Evolutionary conservation across 768 basidiomycete genomes (phyloP).

Genomic region (Boletus rubescentipes): DNA sequence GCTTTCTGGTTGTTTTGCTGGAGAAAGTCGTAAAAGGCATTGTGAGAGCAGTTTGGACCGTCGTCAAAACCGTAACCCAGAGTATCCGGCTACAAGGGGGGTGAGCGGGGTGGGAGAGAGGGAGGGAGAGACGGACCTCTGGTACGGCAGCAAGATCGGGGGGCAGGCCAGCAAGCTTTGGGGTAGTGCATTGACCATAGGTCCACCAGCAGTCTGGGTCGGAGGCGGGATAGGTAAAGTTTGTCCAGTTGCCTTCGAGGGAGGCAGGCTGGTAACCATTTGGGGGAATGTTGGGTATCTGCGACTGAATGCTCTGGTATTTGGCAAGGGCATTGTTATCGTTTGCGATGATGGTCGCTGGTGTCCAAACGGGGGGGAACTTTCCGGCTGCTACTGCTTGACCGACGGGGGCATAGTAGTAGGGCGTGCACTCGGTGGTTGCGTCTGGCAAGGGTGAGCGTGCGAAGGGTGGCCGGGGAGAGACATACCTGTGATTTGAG

Average conservation of each 20-base stretch:
- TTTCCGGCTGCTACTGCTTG: background rate
- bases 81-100: conserved; percentile 41
- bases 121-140: conserved; percentile 36
- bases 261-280: conserved; percentile 34
- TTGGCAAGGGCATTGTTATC: background rate
- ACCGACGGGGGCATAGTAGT: background rate
- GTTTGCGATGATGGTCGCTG: background rate
- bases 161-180: conserved; percentile 44
- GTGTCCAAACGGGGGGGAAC: background rate
- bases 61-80: conserved; percentile 65
- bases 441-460: background rate
- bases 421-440: background rate
- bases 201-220: conserved; percentile 55
- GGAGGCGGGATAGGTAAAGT: conserved; percentile 33
- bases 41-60: conserved; percentile 65
- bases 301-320: conserved; percentile 2
- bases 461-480: too few relatives aligned
- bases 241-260: conserved; percentile 31
- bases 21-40: conserved; percentile 59
- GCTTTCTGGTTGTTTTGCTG: conserved; percentile 55
- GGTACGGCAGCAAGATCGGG: conserved; percentile 47
- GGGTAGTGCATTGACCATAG: conserved; percentile 40
- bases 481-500: background rate
- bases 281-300: conserved; percentile 43
- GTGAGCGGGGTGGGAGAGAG: background rate